A percentile compares a stretch with the other conserved stretches of the same genome.
Evolutionary conservation across 176 grass and related monocot genomes (phyloP).

Genomic region (Carex myosuroides): DNA sequence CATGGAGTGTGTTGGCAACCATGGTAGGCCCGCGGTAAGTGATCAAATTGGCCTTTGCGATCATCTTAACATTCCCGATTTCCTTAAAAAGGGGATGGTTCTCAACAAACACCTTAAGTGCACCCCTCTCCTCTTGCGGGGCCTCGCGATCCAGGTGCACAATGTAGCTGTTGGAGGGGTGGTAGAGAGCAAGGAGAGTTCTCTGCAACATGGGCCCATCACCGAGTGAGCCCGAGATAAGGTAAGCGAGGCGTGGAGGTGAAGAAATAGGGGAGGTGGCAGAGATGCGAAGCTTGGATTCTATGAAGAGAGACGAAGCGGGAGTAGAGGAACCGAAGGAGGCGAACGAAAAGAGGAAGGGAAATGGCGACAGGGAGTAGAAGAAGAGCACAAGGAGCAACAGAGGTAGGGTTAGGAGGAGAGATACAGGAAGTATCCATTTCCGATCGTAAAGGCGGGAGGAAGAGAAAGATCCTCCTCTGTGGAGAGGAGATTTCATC

Average conservation of each 20-base stretch:
- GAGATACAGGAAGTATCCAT: conserved; percentile 33
- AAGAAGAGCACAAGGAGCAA: conserved; percentile 31
- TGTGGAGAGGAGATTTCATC: conserved; percentile 8
- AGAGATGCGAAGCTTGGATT: conserved; percentile 21
- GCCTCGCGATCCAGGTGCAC: conserved; percentile 73
- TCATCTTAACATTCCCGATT: conserved; percentile 43
- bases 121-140: conserved; percentile 40
- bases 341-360: background rate
- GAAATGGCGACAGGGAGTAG: conserved; percentile 4
- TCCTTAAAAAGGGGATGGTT: conserved; percentile 37
- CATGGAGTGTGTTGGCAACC: conserved; percentile 85
- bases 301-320: conserved; percentile 33
- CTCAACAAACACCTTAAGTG: conserved; percentile 34
- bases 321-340: background rate
- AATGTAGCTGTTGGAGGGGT: conserved; percentile 71
- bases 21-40: conserved; percentile 86
- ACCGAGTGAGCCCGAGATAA: conserved; percentile 51
- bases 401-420: conserved; percentile 31
- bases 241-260: conserved; percentile 51
- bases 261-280: background rate
- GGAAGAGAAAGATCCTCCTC: conserved; percentile 10
- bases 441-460: background rate
- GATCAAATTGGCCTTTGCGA: conserved; percentile 72
- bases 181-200: conserved; percentile 68
- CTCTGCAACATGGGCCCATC: conserved; percentile 45